A percentile compares a stretch with the other conserved stretches of the same genome.
These are phyloP conservation scores for Trichoderma sp. DNA, from an alignment of 2,329 filamentous ascomycete genomes.

Conservation along the genomic window DNA sequence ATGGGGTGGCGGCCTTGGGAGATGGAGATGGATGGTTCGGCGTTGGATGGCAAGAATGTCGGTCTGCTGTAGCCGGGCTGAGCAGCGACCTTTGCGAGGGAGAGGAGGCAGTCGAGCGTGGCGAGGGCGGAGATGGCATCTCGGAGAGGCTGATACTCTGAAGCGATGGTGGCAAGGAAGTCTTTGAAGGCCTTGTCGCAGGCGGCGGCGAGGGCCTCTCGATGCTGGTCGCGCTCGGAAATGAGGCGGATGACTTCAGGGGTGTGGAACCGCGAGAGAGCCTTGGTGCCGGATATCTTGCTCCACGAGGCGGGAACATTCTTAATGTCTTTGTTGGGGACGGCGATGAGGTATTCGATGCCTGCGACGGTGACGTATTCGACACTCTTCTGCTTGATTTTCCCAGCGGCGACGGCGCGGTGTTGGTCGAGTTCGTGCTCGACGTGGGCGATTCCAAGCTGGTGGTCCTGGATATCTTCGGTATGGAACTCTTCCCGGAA, in stretches of 20 bases:
- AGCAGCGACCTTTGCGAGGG: constrained; percentile 76
- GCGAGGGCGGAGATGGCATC: constrained; percentile 85
- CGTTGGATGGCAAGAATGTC: constrained; percentile 58
- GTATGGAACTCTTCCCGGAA: constrained; percentile 86
- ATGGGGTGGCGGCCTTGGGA: constrained; percentile 81
- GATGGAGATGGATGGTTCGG: constrained; percentile 62
- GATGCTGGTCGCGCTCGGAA: constrained; percentile 88
- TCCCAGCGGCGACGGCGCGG: constrained; percentile 66
- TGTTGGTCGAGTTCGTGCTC: constrained; percentile 86
- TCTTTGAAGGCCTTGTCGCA: constrained; percentile 79
- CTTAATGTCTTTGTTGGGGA: constrained; percentile 78
- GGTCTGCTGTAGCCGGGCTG: constrained; percentile 89
- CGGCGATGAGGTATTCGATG: constrained; percentile 93
- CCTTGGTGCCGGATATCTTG: constrained; percentile 94
- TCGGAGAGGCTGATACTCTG: constrained; percentile 85
- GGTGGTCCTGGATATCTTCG: constrained; percentile 83
- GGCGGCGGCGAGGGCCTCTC: constrained; percentile 85
- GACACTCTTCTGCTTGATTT: constrained; percentile 67
- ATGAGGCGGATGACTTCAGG: constrained; percentile 83
- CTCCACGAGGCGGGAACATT: constrained; percentile 90
- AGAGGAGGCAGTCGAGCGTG: constrained; percentile 84
- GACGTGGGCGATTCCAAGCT: constrained; percentile 85
- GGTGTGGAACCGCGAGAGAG: constrained; percentile 87
- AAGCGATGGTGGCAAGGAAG: constrained; percentile 70
- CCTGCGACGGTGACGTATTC: constrained; percentile 81